phyloP scores from a whole-genome alignment of 179 eudicot species.

The Beta corolliflora region DNA sequence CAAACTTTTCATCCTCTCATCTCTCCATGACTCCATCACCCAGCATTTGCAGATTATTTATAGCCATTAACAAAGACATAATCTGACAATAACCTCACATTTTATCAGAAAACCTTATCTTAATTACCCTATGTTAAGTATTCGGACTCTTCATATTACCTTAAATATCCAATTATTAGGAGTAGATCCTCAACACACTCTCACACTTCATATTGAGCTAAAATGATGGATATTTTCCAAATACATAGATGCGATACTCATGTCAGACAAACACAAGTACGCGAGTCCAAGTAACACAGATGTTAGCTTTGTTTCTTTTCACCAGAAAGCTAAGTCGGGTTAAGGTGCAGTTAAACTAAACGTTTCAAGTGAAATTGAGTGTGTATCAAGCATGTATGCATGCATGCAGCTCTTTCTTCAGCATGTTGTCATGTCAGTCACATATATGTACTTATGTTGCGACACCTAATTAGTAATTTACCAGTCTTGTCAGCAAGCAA shows the following conservation, averaged over 20 bases:
- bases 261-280: too few species aligned
- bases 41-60: not conserved
- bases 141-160: too few species aligned
- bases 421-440: slow-evolving; percentile 20
- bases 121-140: too few species aligned
- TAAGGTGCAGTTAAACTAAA: not conserved
- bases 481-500: slow-evolving; percentile 2
- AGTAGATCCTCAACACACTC: too few species aligned
- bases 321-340: not conserved
- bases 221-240: too few species aligned
- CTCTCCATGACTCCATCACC: not conserved
- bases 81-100: too few species aligned
- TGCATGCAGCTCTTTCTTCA: slow-evolving; percentile 11
- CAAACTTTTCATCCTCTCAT: not conserved
- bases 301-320: not conserved
- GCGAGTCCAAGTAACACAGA: not conserved
- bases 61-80: not conserved
- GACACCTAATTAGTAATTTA: not conserved
- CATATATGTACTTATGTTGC: slow-evolving; percentile 7
- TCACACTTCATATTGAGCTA: too few species aligned
- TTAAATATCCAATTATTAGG: too few species aligned
- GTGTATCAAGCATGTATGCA: not conserved
- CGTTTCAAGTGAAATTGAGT: not conserved
- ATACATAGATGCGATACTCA: too few species aligned
- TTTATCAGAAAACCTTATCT: too few species aligned